Base-by-base conservation (phyloP, 805 yeast species). In the Kockiozyma suomiensis region DNA sequence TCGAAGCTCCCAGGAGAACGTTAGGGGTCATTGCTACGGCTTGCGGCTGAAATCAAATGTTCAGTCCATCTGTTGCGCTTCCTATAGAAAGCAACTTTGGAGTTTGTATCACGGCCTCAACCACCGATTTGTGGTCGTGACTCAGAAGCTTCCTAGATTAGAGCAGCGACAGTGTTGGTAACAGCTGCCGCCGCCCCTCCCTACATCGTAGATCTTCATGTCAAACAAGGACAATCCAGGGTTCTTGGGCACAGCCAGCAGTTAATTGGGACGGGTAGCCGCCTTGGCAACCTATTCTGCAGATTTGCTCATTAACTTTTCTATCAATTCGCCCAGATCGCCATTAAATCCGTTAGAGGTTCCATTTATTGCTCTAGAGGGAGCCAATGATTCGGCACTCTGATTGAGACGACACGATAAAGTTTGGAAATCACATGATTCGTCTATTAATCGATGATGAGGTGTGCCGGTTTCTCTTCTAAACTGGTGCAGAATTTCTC, bases 51-150 rank as follows among this genome's bases (percentile, higher is more conserved):
- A 32, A 90, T 85, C 58, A 90, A 83, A 21, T 97, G 97, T 74
- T 91, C 96, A 0, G 97, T 89, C 97, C 97, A 90, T 68, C 93
- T 81, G 73, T 85, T 90, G 72, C 90, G 88, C 74, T 89, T 90
- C 72, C 86, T 88, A 75, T 91, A 91, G 72, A 86, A 90, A 47
- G 87, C 88, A 13, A 90, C 83, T 59, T 84, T 79, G 1, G 89
- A 78, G 49, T 81, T 83, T 0, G 84, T 73, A 2, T 93, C 93
- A 59, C 81, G 79, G 45, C 89, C 90, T 60, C 81, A 82, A 57
- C 83, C 81, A 4, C 86, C 93, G 70, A 90, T 90, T 73, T 90
- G 97, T 58, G 81, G 75, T 73, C 91, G 97, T 19, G 93, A 84
- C 37, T 84, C 90, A 26, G 90, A 85, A 1, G 96, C 89, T 2